phyloP scores from a whole-genome alignment of 371 early-diverging fungal genomes.

The Caulochytrium protostelioides region DNA sequence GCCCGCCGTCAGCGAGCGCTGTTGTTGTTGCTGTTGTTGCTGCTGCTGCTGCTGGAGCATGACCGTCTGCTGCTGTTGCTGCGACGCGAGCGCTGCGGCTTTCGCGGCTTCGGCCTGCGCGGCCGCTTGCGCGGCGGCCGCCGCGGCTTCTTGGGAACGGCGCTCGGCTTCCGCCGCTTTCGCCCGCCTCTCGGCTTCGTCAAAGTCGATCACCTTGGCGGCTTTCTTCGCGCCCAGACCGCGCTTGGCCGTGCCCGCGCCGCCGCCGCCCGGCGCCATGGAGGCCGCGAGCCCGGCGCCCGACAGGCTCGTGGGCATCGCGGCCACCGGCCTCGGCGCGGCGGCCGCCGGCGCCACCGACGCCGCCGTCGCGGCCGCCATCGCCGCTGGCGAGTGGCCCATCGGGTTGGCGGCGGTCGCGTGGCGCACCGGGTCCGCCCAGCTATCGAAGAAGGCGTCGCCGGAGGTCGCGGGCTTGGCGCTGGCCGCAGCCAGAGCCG shows the following conservation, averaged over 20 bases:
- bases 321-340: no score
- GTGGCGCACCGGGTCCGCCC: background rate
- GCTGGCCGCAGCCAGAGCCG: background rate
- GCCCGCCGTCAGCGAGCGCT: constrained; percentile 2
- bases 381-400: background rate
- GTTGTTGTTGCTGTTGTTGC: background rate
- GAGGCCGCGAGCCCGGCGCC: constrained; percentile 7
- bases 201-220: constrained; percentile 56
- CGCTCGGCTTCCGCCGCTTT: constrained; percentile 51
- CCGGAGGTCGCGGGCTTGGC: background rate
- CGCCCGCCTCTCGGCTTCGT: constrained; percentile 73
- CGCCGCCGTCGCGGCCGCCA: constrained; percentile 5
- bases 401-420: background rate
- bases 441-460: background rate
- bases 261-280: no score
- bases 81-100: background rate
- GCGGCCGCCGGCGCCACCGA: constrained; percentile 6
- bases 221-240: constrained; percentile 63
- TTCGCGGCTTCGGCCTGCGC: background rate
- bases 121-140: constrained; percentile 8
- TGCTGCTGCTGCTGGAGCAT: background rate
- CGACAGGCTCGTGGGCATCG: no score
- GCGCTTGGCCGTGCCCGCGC: constrained; percentile 35
- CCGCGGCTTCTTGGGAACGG: constrained; percentile 10
- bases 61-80: background rate